Evolutionary conservation across 768 basidiomycete species (phyloP).

Genomic region (Boletus sp.): DNA sequence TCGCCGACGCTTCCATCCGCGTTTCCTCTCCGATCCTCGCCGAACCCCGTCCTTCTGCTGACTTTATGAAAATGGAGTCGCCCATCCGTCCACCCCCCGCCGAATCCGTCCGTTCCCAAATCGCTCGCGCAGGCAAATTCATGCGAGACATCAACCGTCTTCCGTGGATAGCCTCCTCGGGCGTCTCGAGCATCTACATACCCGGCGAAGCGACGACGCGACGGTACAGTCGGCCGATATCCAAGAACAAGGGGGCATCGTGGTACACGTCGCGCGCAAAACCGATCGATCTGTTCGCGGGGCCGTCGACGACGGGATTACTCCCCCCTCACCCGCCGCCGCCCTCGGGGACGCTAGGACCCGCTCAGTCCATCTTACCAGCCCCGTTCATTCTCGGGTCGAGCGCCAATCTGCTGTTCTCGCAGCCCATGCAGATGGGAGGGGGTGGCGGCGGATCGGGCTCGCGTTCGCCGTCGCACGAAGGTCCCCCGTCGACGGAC

Average conservation of each 20-base stretch:
- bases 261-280: conserved; percentile 32
- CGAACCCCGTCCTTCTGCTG: conserved; percentile 42
- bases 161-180: conserved; percentile 47
- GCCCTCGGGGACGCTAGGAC: conserved; percentile 1
- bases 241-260: conserved; percentile 26
- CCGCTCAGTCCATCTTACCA: conserved; percentile 9
- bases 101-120: conserved; percentile 35
- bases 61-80: conserved; percentile 50
- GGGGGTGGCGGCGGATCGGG: conserved; percentile 13
- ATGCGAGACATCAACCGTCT: conserved; percentile 39
- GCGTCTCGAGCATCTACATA: conserved; percentile 48
- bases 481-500: conserved; percentile 30
- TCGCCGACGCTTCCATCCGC: conserved; percentile 23
- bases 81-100: conserved; percentile 40
- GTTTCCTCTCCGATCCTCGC: conserved; percentile 39
- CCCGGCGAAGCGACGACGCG: conserved; percentile 36
- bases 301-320: conserved; percentile 32
- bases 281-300: conserved; percentile 30
- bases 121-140: conserved; percentile 38
- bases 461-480: conserved; percentile 32
- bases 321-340: conserved; percentile 17
- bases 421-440: conserved; percentile 14
- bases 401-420: conserved; percentile 30
- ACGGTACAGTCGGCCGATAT: conserved; percentile 29
- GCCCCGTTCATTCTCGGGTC: conserved; percentile 32